These are phyloP conservation scores for Graphilbum sp. DNA, from an alignment of 2,329 filamentous ascomycete species.

Conservation along the genomic window DNA sequence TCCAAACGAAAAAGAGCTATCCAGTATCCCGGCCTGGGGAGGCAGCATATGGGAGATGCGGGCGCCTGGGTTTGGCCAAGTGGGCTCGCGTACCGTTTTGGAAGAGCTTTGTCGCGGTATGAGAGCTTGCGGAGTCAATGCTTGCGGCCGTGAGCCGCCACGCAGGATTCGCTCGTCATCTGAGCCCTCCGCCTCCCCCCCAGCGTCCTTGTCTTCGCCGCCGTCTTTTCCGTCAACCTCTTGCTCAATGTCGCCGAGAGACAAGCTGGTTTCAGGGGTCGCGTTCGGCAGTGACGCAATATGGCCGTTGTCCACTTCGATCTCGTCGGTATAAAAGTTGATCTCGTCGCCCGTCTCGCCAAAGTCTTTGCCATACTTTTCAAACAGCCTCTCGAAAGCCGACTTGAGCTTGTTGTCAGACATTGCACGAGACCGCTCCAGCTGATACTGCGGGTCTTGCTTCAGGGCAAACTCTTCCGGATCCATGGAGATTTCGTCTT, in stretches of 20 bases:
- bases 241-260: not conserved
- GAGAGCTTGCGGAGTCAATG: not conserved
- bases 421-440: constrained; percentile 44
- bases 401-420: constrained; percentile 61
- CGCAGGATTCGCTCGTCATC: constrained; percentile 13
- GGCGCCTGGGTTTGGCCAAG: not conserved
- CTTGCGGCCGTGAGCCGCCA: constrained; percentile 1
- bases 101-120: not conserved
- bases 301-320: constrained; percentile 88
- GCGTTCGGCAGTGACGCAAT: constrained; percentile 31
- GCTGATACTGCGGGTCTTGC: constrained; percentile 36
- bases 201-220: constrained; percentile 8
- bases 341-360: constrained; percentile 77
- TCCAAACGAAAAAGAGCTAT: constrained; percentile 2
- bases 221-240: constrained; percentile 6
- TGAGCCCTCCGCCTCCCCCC: constrained; percentile 12
- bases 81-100: not conserved
- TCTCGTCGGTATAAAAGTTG: constrained; percentile 61
- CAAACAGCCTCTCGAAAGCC: constrained; percentile 77
- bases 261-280: not conserved
- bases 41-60: constrained; percentile 5
- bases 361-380: constrained; percentile 76
- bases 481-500: constrained; percentile 30
- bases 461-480: constrained; percentile 29
- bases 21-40: constrained; percentile 3